Base-by-base conservation (phyloP, 1,284 basidiomycete species). In the Apiotrichum laibachii region DNA sequence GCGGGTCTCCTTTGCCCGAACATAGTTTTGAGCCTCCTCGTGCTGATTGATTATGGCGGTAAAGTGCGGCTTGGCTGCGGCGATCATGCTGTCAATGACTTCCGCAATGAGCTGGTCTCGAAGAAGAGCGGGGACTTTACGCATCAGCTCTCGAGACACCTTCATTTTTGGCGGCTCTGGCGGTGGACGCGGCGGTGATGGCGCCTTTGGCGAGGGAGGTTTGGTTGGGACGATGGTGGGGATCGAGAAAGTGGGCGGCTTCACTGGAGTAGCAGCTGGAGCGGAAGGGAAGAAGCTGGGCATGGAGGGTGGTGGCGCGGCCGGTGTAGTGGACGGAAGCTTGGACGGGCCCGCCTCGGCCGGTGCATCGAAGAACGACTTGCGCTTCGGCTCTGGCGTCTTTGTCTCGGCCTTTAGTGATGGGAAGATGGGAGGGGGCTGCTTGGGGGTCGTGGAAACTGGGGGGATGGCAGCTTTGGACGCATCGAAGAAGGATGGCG, bases 101-200 rank as follows among this genome's bases (percentile, higher is more conserved):
- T 71, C 65, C 2, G 48, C 16, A 1, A 75, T 46, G n/a, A 75
- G 55, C n/a, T 58, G 42, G 45, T 66, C 61, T 33, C 57, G 52
- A 12, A 75, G 26, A 0, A 57, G 42, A 0, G 67, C 58, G 0
- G 72, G 44, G 2, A 34, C 57, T 18, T 10, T 42, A 16, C 58
- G 50, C 53, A 60, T 48, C 3, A 47, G 21, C 10, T 46, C 43
- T 9, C 57, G 61, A 13, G 55, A 19, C 4, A 60, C 49, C 43
- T 55, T 60, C 42, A 63, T 63, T 18, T 43, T 34, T 5, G 56
- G 53, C 5, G 40, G 51, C 22, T 53, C 46, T 2, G 62, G 58
- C n/a, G 54, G 52, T 4, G 55, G 53, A 26, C 11, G 48, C 11
- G 52, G 60, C 16, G 48, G 51, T 2, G 54, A 53, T 9, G 55